Conservation (phyloP, 306 rosid genomes). For the Lotus japonicus region DNA sequence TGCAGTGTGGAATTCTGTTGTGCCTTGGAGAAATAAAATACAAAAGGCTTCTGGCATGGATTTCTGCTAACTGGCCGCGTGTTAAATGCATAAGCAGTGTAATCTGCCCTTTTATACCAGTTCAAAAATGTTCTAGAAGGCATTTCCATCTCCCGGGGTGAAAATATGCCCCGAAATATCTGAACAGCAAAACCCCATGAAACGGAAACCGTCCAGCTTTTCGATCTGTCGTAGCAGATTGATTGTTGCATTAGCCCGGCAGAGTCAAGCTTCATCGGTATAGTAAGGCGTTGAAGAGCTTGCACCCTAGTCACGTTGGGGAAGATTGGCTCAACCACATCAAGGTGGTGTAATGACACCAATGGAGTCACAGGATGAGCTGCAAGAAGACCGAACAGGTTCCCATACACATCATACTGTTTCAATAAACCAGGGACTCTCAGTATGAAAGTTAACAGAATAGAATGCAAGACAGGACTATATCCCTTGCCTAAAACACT, state of each 20-base stretch:
- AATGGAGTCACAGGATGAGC: conserved; percentile 92
- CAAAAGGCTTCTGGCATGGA: conserved; percentile 90
- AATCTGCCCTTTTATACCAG: conserved; percentile 90
- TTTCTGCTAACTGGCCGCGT: conserved; percentile 89
- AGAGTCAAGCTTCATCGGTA: conserved; percentile 80
- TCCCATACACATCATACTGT: conserved; percentile 97
- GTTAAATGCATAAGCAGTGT: conserved; percentile 95
- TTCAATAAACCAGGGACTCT: conserved; percentile 17
- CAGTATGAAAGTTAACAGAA: neutral
- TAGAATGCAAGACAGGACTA: neutral
- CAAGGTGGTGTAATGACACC: conserved; percentile 93
- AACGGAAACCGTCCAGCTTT: conserved; percentile 77
- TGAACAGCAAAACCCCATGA: conserved; percentile 97
- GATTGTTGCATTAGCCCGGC: conserved; percentile 97
- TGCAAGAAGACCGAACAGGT: conserved; percentile 90
- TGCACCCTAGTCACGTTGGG: conserved; percentile 62
- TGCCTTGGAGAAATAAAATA: conserved; percentile 66
- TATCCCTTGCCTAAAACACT: neutral
- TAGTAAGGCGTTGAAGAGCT: conserved; percentile 65
- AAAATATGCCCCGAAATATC: conserved; percentile 76
- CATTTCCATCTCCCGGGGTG: conserved; percentile 96
- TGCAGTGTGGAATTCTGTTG: conserved; percentile 30
- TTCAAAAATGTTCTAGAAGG: conserved; percentile 93
- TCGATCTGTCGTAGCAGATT: conserved; percentile 71
- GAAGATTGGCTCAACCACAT: conserved; percentile 94